These are phyloP conservation scores for Hansenula anomala DNA, from an alignment of 1,139 yeast genomes.

Conservation along the genomic window DNA sequence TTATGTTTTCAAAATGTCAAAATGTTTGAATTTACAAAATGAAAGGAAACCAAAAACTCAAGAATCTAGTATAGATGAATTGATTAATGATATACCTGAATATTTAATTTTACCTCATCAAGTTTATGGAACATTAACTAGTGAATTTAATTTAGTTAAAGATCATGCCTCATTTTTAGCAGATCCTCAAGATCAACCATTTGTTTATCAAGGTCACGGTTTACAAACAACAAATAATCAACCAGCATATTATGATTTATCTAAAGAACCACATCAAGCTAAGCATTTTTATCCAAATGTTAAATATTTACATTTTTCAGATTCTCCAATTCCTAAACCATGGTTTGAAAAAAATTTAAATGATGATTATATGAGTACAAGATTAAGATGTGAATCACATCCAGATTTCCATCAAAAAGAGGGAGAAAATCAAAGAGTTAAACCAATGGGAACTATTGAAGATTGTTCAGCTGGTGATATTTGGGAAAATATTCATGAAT, in stretches of 20 bases:
- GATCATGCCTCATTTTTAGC: conserved; percentile 25
- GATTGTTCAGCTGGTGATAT: conserved; percentile 18
- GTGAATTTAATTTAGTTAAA: conserved; percentile 31
- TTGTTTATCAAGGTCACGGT: conserved; percentile 12
- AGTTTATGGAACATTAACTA: conserved; percentile 38
- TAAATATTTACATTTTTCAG: conserved; percentile 38
- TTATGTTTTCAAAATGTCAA: background rate
- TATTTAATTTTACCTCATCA: conserved; percentile 34
- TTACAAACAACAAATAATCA: conserved; percentile 2
- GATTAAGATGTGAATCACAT: conserved; percentile 13
- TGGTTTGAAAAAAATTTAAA: conserved; percentile 29
- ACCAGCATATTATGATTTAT: conserved; percentile 18
- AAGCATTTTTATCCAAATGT: conserved; percentile 10
- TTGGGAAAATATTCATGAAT: conserved; percentile 14
- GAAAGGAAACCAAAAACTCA: conserved; percentile 13
- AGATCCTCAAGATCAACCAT: conserved; percentile 34
- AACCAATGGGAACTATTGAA: conserved; percentile 7
- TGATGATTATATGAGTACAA: conserved; percentile 9
- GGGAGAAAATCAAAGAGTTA: conserved; percentile 1
- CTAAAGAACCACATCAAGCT: background rate
- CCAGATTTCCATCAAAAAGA: conserved; percentile 5
- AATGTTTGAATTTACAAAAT: conserved; percentile 11
- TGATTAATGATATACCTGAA: conserved; percentile 15
- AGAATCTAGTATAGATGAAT: conserved; percentile 8
- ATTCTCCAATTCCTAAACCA: conserved; percentile 44